Conservation (phyloP, 306 rosid genomes). For the Quercus cerris region DNA sequence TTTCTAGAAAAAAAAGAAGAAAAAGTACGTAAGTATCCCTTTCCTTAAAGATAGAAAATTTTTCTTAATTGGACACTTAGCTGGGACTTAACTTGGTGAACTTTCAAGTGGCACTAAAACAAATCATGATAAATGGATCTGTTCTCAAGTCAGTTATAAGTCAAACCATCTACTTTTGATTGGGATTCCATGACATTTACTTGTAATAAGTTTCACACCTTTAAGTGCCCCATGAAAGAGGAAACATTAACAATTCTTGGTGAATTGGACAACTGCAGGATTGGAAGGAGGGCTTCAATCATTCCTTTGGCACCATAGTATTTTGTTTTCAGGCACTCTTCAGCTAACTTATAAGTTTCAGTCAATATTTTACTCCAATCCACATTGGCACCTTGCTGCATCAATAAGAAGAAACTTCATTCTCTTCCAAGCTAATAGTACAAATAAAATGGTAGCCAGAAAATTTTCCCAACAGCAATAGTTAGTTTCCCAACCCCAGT, state of each 20-base stretch:
- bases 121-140: not conserved
- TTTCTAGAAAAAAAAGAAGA: too few species aligned
- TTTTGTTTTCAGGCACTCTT: constrained; percentile 5
- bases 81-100: too few species aligned
- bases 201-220: not conserved
- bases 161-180: too few species aligned
- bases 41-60: too few species aligned
- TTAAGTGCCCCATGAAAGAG: not conserved
- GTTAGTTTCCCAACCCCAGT: too few species aligned
- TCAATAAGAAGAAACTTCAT: not conserved
- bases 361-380: not conserved
- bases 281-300: not conserved
- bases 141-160: too few species aligned
- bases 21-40: too few species aligned
- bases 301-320: constrained; percentile 1
- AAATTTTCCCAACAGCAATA: too few species aligned
- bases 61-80: too few species aligned
- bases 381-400: not conserved
- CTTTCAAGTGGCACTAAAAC: not conserved
- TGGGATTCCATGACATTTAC: too few species aligned
- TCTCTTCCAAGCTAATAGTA: not conserved
- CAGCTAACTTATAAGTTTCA: not conserved
- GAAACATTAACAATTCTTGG: constrained; percentile 11
- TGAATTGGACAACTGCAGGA: not conserved
- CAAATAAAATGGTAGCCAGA: too few species aligned